Evolutionary conservation across 2,329 filamentous ascomycete species (phyloP).

Genomic region (Pseudopyricularia javanii): DNA sequence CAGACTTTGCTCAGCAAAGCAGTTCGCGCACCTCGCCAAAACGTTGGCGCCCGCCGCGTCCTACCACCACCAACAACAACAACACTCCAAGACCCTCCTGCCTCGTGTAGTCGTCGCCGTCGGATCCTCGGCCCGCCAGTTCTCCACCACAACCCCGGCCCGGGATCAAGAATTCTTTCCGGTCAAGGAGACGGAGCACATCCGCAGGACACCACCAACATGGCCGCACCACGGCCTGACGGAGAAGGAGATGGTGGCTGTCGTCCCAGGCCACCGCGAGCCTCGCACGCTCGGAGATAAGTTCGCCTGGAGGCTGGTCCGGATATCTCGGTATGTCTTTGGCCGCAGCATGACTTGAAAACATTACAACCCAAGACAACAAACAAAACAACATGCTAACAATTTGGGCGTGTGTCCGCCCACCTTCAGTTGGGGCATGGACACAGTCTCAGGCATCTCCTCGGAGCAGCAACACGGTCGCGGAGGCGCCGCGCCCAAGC

Average conservation of each 20-base stretch:
- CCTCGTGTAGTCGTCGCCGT: neutral
- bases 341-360: neutral
- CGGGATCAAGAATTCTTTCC: conserved; percentile 52
- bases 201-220: conserved; percentile 49
- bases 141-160: conserved; percentile 34
- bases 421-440: conserved; percentile 69
- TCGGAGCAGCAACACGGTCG: conserved; percentile 57
- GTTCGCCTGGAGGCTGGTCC: conserved; percentile 65
- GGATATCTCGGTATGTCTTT: conserved; percentile 32
- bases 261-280: conserved; percentile 66
- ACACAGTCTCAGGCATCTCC: conserved; percentile 61
- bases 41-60: conserved; percentile 11
- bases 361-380: neutral
- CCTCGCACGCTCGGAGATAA: conserved; percentile 64
- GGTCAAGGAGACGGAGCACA: conserved; percentile 44
- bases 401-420: neutral
- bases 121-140: conserved; percentile 18
- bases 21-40: conserved; percentile 15
- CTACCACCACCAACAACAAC: conserved; percentile 8
- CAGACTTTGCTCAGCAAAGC: conserved; percentile 17
- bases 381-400: neutral
- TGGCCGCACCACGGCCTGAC: conserved; percentile 68
- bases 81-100: neutral
- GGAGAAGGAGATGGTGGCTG: conserved; percentile 62
- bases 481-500: conserved; percentile 37